Conservation (phyloP, 2,329 filamentous ascomycete genomes). For the Penicillium thymicola region DNA sequence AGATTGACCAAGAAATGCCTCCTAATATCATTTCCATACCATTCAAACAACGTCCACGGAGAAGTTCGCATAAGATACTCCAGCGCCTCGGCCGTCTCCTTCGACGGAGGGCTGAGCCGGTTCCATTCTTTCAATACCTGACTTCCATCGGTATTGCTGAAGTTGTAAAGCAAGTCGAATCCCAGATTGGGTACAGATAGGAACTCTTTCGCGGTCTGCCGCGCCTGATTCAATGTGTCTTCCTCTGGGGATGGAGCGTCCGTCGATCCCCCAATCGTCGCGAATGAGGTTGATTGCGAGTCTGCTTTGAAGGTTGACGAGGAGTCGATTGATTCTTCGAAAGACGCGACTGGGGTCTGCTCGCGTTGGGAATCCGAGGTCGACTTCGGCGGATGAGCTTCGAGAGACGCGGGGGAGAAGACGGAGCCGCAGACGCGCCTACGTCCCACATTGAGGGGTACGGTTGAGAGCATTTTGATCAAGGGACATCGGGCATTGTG, state of each 20-base stretch:
- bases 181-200: conserved; percentile 37
- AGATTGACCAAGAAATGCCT: conserved; percentile 44
- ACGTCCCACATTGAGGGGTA: conserved; percentile 28
- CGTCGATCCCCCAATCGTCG: conserved; percentile 7
- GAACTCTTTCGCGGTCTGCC: conserved; percentile 41
- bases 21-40: conserved; percentile 45
- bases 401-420: conserved; percentile 40
- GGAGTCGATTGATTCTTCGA: conserved; percentile 15
- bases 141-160: conserved; percentile 25
- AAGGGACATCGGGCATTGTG: conserved; percentile 16
- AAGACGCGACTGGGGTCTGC: conserved; percentile 13
- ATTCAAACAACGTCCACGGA: conserved; percentile 36
- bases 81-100: conserved; percentile 34
- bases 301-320: conserved; percentile 17
- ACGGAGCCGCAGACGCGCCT: conserved; percentile 45
- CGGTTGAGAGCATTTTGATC: conserved; percentile 26
- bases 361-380: conserved; percentile 24
- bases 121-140: conserved; percentile 32
- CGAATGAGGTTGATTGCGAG: conserved; percentile 14
- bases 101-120: conserved; percentile 26
- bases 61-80: conserved; percentile 28
- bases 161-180: conserved; percentile 29
- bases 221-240: conserved; percentile 40
- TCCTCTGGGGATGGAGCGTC: conserved; percentile 27
- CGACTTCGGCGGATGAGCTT: conserved; percentile 28